Conservation (phyloP, 208 protist species). For the Acanthamoeba royreba region DNA sequence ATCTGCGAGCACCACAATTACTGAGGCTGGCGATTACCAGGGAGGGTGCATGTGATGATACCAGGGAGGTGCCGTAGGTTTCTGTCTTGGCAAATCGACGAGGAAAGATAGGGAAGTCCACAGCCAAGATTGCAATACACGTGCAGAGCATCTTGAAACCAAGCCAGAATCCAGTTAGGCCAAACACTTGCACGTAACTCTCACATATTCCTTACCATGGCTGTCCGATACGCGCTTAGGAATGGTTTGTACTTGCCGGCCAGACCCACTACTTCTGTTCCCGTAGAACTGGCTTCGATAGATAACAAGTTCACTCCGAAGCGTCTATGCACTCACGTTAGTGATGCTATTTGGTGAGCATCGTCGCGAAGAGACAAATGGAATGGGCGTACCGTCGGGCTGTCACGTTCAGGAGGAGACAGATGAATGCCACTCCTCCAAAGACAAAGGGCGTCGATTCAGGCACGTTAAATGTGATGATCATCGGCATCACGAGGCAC, state of each 20-base stretch:
- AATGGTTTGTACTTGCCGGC: background rate
- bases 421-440: too few relatives aligned
- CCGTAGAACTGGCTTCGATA: too few relatives aligned
- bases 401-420: background rate
- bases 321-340: background rate
- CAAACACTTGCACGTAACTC: background rate
- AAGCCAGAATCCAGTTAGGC: too few relatives aligned
- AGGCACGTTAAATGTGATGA: background rate
- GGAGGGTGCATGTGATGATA: too few relatives aligned
- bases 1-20: too few relatives aligned
- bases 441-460: too few relatives aligned
- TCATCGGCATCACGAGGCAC: slow-evolving; percentile 35
- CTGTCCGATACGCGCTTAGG: background rate
- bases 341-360: background rate
- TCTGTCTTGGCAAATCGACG: slow-evolving; percentile 84
- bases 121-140: slow-evolving; percentile 78
- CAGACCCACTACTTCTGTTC: background rate
- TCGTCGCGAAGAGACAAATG: background rate
- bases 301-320: too few relatives aligned
- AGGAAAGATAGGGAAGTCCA: slow-evolving; percentile 83
- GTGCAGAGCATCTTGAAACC: slow-evolving; percentile 70
- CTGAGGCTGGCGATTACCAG: background rate
- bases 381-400: background rate
- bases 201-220: background rate
- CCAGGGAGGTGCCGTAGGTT: slow-evolving; percentile 77